Base-by-base conservation (phyloP, 1,284 basidiomycete species). In the Irpex lacteus region DNA sequence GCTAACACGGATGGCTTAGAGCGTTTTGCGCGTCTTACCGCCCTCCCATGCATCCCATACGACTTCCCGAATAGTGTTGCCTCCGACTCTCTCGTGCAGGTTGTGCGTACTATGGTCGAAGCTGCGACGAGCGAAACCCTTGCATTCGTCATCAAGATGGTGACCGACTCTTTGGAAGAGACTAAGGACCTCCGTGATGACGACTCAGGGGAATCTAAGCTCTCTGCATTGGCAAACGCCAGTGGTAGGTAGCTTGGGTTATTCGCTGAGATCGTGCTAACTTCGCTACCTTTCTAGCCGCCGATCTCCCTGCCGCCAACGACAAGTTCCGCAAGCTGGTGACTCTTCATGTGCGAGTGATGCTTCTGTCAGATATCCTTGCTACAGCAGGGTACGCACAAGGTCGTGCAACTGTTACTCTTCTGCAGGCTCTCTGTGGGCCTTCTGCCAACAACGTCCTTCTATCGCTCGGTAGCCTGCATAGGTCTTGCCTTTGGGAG, bases 41-140 rank as follows among this genome's bases (percentile, higher is more conserved):
- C 86, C 38, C 80, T 97, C 36, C 93, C 96, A 4, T 97, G 93
- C 71, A 81, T 98, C 47, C 95, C 98, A 0, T 94, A 94, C 70
- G 92, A 96, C 74, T 98, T 95, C 73, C 89, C 90, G 4, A 88
- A 88, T 66, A 94, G 94, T 62, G 83, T 88, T 62, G 89, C 89
- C 15, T 94, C 88, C 60, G 94, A 91, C 71, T 91, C 94, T 0
- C 83, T 98, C 70, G 90, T 97, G 7, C 90, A 94, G 73, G 88
- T 98, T 60, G 86, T 98, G 73, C 88, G 95, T 6, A 90, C 90
- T 5, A 90, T 98, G 83, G 89, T 91, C 6, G 96, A 98, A 73
- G 89, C 92, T 54, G 87, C 92, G 52, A 90, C 94, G 0, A 85
- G 82, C 65, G 89, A 92, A 66, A 91, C 95, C 2, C 79, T 98